Evolutionary conservation across 768 basidiomycete species (phyloP), one percentile per base, ranked within the genome.

Genomic region (Russula olivacea): DNA sequence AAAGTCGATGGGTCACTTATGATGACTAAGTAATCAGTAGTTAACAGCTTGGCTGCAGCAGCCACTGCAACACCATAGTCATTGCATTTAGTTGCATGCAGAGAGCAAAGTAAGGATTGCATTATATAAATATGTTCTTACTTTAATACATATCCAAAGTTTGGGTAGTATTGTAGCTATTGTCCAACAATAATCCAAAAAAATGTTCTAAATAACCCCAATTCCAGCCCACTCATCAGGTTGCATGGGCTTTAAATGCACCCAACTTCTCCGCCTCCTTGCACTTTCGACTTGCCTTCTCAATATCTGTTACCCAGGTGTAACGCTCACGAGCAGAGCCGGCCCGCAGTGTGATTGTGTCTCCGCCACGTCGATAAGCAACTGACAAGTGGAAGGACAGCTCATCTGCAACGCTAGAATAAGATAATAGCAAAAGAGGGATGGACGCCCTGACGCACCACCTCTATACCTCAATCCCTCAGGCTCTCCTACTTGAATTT

Each of bases 361-460:
- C 88, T 1, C 89, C 90, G 38, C 89, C 89, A 52, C 88, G 80
- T 41, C 85, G 84, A 72, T 88, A 89, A 2, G 84, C 79, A 59
- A 89, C 74, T 15, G 79, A 76, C 14, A 94, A 72, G 59, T 84
- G 81, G 77, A 95, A 86, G 4, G 80, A 72, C n/a, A 79, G 68
- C 70, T 90, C 85, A 67, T 92, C 91, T 91, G 53, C 25, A 19
- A 38, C 3, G 4, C 3, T n/a, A 14, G 2, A 65, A 45, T n/a
- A 58, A 25, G 43, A 36, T 15, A 23, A 43, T 47, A 43, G 23
- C 28, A 9, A 47, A 52, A 30, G 55, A n/a, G 2, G n/a, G 25
- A 48, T 45, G 17, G 47, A 50, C 14, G 32, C 34, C 14, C 25
- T 12, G 19, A 21, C 6, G 69, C 78, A 19, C 55, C 55, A 83